phyloP scores from a whole-genome alignment of 2,329 filamentous ascomycete genomes.

The Paecilomyces dactylethromorphus region DNA sequence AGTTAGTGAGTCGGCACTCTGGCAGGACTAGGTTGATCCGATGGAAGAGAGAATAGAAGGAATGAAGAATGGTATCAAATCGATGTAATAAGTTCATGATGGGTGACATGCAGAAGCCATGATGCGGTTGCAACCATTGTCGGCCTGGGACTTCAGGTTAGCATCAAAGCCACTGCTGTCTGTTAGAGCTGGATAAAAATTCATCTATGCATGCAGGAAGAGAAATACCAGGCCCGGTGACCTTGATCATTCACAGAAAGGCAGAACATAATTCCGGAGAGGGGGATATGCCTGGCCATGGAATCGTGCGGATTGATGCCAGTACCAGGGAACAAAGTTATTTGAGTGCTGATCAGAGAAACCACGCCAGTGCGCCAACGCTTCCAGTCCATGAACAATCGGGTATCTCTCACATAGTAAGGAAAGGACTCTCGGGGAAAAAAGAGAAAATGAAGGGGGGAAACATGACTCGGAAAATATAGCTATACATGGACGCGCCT shows the following conservation, averaged over 20 bases:
- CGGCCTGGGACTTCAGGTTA: conserved; percentile 3
- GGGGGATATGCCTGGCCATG: not conserved
- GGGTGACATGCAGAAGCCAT: not conserved
- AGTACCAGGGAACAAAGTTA: not conserved
- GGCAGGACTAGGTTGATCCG: not conserved
- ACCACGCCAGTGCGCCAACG: not conserved
- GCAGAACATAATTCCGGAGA: not conserved
- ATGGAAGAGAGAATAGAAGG: not conserved
- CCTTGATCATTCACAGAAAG: not conserved
- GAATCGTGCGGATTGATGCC: not conserved
- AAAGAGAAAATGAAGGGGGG: not conserved
- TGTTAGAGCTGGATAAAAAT: not conserved
- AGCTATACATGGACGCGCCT: not conserved
- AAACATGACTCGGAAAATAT: not conserved
- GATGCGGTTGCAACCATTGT: not conserved
- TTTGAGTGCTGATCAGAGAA: not conserved
- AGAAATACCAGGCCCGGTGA: not conserved
- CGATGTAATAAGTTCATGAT: not conserved
- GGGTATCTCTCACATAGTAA: conserved; percentile 15
- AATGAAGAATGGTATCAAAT: not conserved
- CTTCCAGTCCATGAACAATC: conserved; percentile 5
- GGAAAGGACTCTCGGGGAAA: conserved; percentile 1
- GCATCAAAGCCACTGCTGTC: not conserved
- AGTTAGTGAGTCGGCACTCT: not conserved
- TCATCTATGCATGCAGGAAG: not conserved